phyloP scores from a whole-genome alignment of 2,329 filamentous ascomycete genomes.

The Phialemonium atrogriseum region DNA sequence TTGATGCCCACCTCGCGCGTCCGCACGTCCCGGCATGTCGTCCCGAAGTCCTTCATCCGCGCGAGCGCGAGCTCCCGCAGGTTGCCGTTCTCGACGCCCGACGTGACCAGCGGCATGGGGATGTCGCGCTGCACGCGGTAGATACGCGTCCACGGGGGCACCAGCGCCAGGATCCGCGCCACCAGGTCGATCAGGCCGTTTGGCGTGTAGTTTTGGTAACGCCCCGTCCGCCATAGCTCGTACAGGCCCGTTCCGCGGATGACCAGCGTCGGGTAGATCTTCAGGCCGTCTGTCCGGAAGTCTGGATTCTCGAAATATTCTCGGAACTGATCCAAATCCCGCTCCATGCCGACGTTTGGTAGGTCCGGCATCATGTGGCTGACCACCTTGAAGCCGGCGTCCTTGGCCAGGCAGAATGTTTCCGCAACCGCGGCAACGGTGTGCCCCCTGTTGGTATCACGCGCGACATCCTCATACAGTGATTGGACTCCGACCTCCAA shows the following conservation, averaged over 20 bases:
- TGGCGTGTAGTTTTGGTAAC: constrained; percentile 98
- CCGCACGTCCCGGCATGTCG: constrained; percentile 89
- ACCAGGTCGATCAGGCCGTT: constrained; percentile 95
- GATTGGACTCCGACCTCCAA: constrained; percentile 94
- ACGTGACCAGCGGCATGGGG: constrained; percentile 99
- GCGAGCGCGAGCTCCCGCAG: constrained; percentile 85
- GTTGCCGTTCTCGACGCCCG: constrained; percentile 96
- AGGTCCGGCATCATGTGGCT: constrained; percentile 99
- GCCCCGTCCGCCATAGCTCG: constrained; percentile 91
- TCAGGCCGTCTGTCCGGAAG: constrained; percentile 92
- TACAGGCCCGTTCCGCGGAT: constrained; percentile 95
- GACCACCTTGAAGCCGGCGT: constrained; percentile 97
- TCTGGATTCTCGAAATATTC: constrained; percentile 97
- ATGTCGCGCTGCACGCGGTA: constrained; percentile 98
- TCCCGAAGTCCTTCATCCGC: constrained; percentile 99
- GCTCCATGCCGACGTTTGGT: constrained; percentile 96
- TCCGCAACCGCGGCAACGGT: constrained; percentile 93
- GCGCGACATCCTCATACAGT: constrained; percentile 94
- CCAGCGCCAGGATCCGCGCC: constrained; percentile 86
- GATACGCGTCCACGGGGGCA: constrained; percentile 96
- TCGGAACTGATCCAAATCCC: constrained; percentile 90
- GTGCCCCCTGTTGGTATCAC: constrained; percentile 94
- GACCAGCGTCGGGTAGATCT: constrained; percentile 96
- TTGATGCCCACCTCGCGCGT: constrained; percentile 97
- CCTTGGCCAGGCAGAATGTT: constrained; percentile 94